Percentiles rank a stretch among this genome's conserved stretches.
These are phyloP conservation scores for Pseudocercospora fijiensis DNA, from an alignment of 2,329 filamentous ascomycete genomes.

Conservation along the genomic window DNA sequence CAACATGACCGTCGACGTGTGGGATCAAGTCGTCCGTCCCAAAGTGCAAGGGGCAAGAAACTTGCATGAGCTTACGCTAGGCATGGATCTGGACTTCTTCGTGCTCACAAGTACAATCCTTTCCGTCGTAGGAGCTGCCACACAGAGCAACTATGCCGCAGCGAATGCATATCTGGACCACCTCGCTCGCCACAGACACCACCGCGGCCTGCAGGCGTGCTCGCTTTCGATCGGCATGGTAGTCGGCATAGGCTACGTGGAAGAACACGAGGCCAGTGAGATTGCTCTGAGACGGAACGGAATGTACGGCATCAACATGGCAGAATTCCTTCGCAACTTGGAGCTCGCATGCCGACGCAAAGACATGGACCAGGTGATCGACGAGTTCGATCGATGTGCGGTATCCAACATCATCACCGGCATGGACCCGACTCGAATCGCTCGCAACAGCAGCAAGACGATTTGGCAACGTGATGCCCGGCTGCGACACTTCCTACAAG, in stretches of 20 bases:
- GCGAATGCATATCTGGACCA: conserved; percentile 1
- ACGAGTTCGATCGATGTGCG: background rate
- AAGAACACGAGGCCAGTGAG: background rate
- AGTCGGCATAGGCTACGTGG: background rate
- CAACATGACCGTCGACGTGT: conserved; percentile 43
- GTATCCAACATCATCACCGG: background rate
- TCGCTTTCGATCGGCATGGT: background rate
- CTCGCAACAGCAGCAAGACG: background rate
- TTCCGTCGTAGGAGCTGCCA: background rate
- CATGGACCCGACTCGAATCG: background rate
- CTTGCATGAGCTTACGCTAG: background rate
- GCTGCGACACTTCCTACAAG: background rate
- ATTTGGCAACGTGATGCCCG: background rate
- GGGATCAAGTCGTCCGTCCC: background rate
- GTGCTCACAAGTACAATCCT: background rate
- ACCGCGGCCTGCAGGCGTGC: background rate
- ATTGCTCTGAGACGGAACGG: background rate
- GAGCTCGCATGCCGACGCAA: background rate
- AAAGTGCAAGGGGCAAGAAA: background rate
- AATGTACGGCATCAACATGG: background rate
- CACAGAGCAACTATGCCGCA: conserved; percentile 5
- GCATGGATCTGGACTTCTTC: background rate
- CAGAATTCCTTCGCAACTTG: background rate
- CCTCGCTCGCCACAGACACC: background rate
- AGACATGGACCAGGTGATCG: background rate